phyloP scores from a whole-genome alignment of 2,329 filamentous ascomycete species.

The Neoascochyta sp. region DNA sequence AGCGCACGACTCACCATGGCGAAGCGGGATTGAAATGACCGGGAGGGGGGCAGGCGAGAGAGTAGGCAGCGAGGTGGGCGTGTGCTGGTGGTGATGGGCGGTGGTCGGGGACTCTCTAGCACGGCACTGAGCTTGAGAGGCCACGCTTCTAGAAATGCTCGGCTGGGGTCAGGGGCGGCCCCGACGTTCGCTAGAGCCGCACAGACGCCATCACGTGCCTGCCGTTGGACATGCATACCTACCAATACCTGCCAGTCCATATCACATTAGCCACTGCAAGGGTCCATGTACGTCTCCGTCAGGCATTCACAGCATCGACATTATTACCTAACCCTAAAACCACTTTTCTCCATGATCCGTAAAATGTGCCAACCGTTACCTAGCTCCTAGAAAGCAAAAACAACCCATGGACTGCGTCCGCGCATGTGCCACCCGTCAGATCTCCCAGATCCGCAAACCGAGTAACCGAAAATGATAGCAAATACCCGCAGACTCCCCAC shows the following conservation, averaged over 20 bases:
- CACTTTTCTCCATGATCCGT: constrained; percentile 31
- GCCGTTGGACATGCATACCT: no score
- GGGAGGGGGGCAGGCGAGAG: constrained; percentile 4
- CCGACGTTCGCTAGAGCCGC: constrained; percentile 4
- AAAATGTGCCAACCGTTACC: constrained; percentile 18
- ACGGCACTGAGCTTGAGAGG: constrained; percentile 11
- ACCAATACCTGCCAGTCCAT: no score
- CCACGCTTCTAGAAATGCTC: constrained; percentile 9
- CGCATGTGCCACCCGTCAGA: constrained; percentile 16
- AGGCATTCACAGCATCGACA: no score
- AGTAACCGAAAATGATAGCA: constrained; percentile 12
- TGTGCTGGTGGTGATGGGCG: constrained; percentile 6
- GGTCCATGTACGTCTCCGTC: no score
- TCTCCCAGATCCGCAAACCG: constrained; percentile 10
- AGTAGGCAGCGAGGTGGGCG: constrained; percentile 4
- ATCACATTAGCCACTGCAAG: no score
- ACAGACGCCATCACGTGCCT: constrained; percentile 5
- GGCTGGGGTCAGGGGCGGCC: not conserved
- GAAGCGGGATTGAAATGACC: constrained; percentile 3
- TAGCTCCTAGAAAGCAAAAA: constrained; percentile 21
- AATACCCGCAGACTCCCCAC: constrained; percentile 23
- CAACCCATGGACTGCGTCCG: no score
- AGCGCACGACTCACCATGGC: constrained; percentile 10
- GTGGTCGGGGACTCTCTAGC: constrained; percentile 3
- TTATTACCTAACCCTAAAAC: no score